Evolutionary conservation across 2,329 filamentous ascomycete species (phyloP), one percentile per base, ranked within the genome.

Genomic region (Gaeumannomyces tritici): DNA sequence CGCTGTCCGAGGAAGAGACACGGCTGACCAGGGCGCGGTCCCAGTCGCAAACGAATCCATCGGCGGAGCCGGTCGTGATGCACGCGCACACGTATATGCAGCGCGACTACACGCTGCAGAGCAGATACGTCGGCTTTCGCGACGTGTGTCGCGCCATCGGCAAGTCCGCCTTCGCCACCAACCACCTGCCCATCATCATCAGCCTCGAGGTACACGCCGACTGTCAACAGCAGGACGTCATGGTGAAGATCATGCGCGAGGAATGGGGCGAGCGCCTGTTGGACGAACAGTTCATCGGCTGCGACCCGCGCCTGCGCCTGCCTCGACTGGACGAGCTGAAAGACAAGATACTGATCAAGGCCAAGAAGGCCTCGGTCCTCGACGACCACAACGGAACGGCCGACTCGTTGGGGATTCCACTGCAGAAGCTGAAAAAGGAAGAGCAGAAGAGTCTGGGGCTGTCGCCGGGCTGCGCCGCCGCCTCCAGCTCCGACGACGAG

Each of bases 241-340:
- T 98, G 90, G 93, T 96, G 13, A 84, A 90, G 62, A 96, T 98
- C 66, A 97, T 99, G 89, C 87, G 87, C 66, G 86, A 96, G 67
- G 89, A 90, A 66, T 99, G 93, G 92, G 83, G 82, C 55, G 87
- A 84, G 0, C 76, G 89, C 69, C 79, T 98, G 7, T 79, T 97
- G 13, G 87, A 91, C 27, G 69, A 76, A 61, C 76, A 76, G 51
- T 80, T 76, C 26, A 78, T 82, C 8, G 75, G 79, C 68, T 77
- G 78, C 67, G 72, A 84, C 71, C 79, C 85, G 0, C 76, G 73
- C 18, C 78, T 82, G 62, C 76, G 78, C 6, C 82, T 93, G 29
- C 89, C 90, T 0, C 82, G 85, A 35, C 86, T 96, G 0, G 84
- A 84, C 18, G 85, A 91, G 15, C 75, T 98, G 61, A 82, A 82